Evolutionary conservation across 495 filamentous ascomycete genomes (phyloP), one percentile per base, ranked within the genome.

Genomic region (Antarctomyces pellizariae): DNA sequence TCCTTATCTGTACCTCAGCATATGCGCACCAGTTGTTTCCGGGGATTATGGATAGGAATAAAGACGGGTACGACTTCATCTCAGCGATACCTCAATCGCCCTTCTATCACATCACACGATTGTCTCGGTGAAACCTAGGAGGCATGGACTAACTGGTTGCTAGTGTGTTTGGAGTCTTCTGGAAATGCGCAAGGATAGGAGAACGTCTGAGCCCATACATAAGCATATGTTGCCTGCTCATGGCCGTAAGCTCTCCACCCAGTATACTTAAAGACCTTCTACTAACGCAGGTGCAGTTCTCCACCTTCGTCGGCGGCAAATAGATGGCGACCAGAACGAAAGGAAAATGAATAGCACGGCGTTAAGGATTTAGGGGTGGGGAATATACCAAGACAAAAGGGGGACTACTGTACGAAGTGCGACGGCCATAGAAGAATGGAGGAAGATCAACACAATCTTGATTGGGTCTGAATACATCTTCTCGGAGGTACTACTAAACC

Each of bases 151-250:
- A 25, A 13, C 23, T 29, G 11, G 8, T 14, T 16, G 28, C 33
- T 43, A 86, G 79, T 13, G 49, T 89, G 8, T 67, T 76, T 36
- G 83, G 83, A 22, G 69, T 86, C 25, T 92, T 97, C 51, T 97
- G 86, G 86, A 95, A 95, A 48, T 86, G 71, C 33, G 86, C 86
- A 16, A 61, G 86, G 34, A 67, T 97, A 42, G 86, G 86, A 15
- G 86, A 97, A 58, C 57, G 86, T 31, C 49, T 97, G 29, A 92
- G 82, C 41, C 89, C 86, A 22, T 95, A 97, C 46, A 78, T 97
- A 31, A 90, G 83, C 52, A 52, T 93, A 41, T 92, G 80, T 47
- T 95, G 89, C 47, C 54, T 92, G 6, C 41, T 78, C 37, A 95
- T 95, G 82, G 89, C 89, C 34, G 86, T 93, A 47, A 57, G 75